phyloP scores from a whole-genome alignment of 176 grass and related monocot genomes.

The Zoysia pacifica region DNA sequence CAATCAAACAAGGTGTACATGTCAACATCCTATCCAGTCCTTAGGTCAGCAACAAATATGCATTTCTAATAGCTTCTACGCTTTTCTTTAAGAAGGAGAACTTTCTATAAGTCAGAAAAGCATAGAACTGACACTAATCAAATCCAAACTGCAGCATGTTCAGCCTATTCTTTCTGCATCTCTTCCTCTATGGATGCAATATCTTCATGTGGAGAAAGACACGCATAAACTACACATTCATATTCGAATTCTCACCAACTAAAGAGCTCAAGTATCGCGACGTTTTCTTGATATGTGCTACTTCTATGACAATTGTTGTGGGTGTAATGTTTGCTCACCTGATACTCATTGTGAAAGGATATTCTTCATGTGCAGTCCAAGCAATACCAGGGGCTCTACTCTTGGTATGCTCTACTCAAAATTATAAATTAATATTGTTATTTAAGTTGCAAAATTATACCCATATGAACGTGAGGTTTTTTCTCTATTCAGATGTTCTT shows the following conservation, averaged over 20 bases:
- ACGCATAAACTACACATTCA: constrained; percentile 90
- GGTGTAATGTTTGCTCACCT: constrained; percentile 88
- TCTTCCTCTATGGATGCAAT: constrained; percentile 96
- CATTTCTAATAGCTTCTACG: constrained; percentile 21
- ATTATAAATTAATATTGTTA: constrained; percentile 11
- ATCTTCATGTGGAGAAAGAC: constrained; percentile 99
- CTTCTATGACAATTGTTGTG: constrained; percentile 71
- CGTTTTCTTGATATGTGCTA: constrained; percentile 80
- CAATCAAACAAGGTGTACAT: constrained; percentile 86
- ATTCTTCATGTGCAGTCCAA: constrained; percentile 81
- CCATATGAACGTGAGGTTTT: constrained; percentile 7
- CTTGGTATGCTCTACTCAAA: constrained; percentile 60
- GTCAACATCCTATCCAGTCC: constrained; percentile 92
- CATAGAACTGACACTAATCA: constrained; percentile 35
- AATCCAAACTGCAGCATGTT: constrained; percentile 78
- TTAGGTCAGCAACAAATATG: constrained; percentile 61
- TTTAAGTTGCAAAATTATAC: constrained; percentile 18
- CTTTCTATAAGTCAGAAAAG: not conserved
- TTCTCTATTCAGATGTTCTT: constrained; percentile 69
- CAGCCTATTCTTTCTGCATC: constrained; percentile 90
- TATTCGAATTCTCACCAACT: constrained; percentile 87
- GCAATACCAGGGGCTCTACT: constrained; percentile 84
- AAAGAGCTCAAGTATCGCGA: constrained; percentile 89
- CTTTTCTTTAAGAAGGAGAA: constrained; percentile 12
- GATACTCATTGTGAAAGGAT: constrained; percentile 56